Conservation (phyloP, 495 filamentous ascomycete genomes). For the Daldinia decipiens region DNA sequence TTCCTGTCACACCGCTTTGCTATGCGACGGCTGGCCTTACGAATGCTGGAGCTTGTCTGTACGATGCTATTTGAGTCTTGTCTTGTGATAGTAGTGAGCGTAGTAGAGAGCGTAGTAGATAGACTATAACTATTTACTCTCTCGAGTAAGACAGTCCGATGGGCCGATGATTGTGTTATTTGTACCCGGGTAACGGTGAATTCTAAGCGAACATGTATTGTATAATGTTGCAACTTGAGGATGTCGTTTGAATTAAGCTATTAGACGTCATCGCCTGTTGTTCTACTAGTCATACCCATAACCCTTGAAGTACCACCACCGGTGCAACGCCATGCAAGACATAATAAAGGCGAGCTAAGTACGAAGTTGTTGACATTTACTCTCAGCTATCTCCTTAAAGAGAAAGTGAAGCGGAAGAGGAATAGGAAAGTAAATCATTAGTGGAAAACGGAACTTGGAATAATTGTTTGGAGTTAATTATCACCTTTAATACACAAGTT, state of each 20-base stretch:
- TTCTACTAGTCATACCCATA: background rate
- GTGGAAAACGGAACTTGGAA: background rate
- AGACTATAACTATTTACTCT: background rate
- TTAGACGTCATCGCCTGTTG: background rate
- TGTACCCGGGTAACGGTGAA: background rate
- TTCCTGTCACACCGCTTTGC: constrained; percentile 24
- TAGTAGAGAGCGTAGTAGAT: background rate
- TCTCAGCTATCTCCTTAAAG: background rate
- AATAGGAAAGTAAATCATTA: background rate
- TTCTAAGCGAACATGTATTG: constrained; percentile 4
- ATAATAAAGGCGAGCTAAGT: background rate
- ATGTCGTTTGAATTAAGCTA: constrained; percentile 8
- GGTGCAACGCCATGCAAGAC: constrained; percentile 2
- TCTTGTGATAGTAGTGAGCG: background rate
- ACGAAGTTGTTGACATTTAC: background rate
- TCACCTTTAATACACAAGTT: background rate
- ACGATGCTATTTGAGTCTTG: background rate
- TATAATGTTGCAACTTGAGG: background rate
- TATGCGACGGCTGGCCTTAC: constrained; percentile 10
- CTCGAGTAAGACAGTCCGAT: constrained; percentile 7
- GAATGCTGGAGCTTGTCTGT: background rate
- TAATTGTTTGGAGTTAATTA: background rate
- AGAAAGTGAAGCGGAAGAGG: background rate
- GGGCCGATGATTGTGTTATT: background rate
- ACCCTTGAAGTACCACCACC: background rate